Percentiles rank a stretch among this genome's conserved stretches.
These are phyloP conservation scores for Trichoderma citrinoviride DNA, from an alignment of 2,329 filamentous ascomycete genomes.

Conservation along the genomic window DNA sequence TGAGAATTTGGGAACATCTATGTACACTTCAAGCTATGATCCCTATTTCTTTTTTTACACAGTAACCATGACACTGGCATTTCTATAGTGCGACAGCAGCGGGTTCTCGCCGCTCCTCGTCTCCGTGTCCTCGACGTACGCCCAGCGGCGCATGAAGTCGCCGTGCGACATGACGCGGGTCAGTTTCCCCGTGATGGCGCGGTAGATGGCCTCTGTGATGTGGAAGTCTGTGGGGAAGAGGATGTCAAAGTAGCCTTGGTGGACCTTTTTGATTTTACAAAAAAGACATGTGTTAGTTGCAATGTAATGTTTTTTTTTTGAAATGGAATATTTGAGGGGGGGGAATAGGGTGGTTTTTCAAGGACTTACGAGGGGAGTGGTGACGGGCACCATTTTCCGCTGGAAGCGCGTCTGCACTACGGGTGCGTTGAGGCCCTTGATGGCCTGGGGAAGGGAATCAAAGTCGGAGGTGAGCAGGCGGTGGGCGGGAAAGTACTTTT, in stretches of 20 bases:
- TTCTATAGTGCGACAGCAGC: constrained; percentile 88
- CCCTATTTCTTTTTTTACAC: constrained; percentile 47
- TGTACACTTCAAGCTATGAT: constrained; percentile 20
- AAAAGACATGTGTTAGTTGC: too few relatives aligned
- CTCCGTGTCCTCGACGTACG: constrained; percentile 83
- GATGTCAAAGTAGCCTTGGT: constrained; percentile 98
- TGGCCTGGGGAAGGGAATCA: constrained; percentile 76
- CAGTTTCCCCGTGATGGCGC: constrained; percentile 86
- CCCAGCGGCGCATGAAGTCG: constrained; percentile 87
- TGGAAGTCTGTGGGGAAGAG: constrained; percentile 95
- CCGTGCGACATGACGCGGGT: constrained; percentile 83
- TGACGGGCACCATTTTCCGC: constrained; percentile 81
- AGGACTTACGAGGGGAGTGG: constrained; percentile 78
- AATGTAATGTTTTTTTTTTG: too few relatives aligned
- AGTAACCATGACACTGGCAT: constrained; percentile 88
- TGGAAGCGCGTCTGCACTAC: constrained; percentile 95
- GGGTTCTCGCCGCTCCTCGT: constrained; percentile 92
- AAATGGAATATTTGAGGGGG: too few relatives aligned
- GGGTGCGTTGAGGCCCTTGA: constrained; percentile 82
- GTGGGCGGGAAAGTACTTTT: constrained; percentile 85
- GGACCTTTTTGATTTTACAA: constrained; percentile 58
- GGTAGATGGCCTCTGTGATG: constrained; percentile 88
- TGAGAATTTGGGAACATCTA: neutral
- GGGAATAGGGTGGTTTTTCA: too few relatives aligned
- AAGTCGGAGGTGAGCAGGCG: constrained; percentile 89